Conservation (phyloP, 768 basidiomycete species). For the Lyophyllum decastes region DNA sequence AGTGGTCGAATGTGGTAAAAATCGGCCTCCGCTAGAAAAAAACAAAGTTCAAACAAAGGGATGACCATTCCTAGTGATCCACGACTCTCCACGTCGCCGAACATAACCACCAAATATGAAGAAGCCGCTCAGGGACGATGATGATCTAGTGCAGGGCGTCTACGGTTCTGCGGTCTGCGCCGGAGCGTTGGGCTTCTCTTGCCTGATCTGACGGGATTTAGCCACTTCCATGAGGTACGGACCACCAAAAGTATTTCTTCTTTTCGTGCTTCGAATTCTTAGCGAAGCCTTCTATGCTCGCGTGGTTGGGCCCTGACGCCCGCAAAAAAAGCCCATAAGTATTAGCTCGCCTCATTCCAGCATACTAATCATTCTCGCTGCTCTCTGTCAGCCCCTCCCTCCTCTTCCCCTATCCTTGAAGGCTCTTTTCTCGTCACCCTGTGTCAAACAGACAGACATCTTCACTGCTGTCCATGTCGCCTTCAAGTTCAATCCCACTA, state of each 20-base stretch:
- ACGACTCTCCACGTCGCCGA: neutral
- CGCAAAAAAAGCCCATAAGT: conserved; percentile 17
- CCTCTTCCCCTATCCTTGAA: neutral
- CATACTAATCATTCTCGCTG: conserved; percentile 6
- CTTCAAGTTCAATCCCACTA: conserved; percentile 25
- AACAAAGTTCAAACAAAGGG: neutral
- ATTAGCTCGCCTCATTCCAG: conserved; percentile 10
- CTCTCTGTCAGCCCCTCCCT: neutral
- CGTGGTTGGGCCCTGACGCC: conserved; percentile 19
- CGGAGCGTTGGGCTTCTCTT: conserved; percentile 7
- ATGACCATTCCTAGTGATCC: neutral
- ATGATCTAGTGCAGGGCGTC: neutral
- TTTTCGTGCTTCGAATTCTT: conserved; percentile 16
- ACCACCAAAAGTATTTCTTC: neutral
- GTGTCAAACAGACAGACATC: neutral
- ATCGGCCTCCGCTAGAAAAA: neutral
- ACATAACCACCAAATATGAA: neutral
- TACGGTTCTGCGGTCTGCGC: neutral
- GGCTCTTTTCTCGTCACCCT: neutral
- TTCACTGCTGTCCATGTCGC: conserved; percentile 16
- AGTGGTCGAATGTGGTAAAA: neutral
- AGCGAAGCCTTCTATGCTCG: conserved; percentile 13
- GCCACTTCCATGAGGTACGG: conserved; percentile 14
- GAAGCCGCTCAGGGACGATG: neutral
- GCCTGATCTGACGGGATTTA: conserved; percentile 5